Base-by-base conservation (phyloP, 306 rosid species). In the Adenanthera pavonina region DNA sequence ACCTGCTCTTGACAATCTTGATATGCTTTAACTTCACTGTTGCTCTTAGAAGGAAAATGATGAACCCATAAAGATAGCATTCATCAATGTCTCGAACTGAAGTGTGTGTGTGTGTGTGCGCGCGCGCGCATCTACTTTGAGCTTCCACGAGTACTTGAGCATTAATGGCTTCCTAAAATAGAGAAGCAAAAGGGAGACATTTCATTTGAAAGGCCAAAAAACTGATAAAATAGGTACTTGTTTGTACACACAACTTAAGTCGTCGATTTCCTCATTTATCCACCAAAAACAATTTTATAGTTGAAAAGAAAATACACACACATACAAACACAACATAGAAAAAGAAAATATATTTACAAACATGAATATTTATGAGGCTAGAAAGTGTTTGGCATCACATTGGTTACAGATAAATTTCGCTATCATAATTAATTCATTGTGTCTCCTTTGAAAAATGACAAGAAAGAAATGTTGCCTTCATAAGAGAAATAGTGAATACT, bases 351-450 rank as follows among this genome's bases (percentile, higher is more conserved):
- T 35, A 46, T 59, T 36, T 5, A 17, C 51, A 71, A 68, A 20
- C 0, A 0, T 68, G 9, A 68, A 74, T 11, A 70, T 8, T 75
- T 87, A 83, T 81, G 84, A 78, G 90, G 90, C 80, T 43, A 84
- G 16, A 68, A 72, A 75, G 44, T 1, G 64, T 47, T 84, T 87
- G 90, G 90, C 84, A 84, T 78, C 77, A 77, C 86, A 65, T 15
- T 17, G 14, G 12, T 15, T 17, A 47, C 15, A 71, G 89, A 86
- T 87, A 81, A 84, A 84, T 47, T 54, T 84, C 86, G 54, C 67
- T 41, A 15, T 87, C 88, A 2, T 2, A 4, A 81, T 69, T 87
- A 62, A 87, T 84, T 84, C 48, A 33, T 67, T 35, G n/a, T 83
- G 83, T 59, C 68, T 84, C 67, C 56, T 61, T 47, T 7, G 82